Base-by-base conservation (phyloP, 1,139 yeast species). In the Magnusiomyces suaveolens region DNA sequence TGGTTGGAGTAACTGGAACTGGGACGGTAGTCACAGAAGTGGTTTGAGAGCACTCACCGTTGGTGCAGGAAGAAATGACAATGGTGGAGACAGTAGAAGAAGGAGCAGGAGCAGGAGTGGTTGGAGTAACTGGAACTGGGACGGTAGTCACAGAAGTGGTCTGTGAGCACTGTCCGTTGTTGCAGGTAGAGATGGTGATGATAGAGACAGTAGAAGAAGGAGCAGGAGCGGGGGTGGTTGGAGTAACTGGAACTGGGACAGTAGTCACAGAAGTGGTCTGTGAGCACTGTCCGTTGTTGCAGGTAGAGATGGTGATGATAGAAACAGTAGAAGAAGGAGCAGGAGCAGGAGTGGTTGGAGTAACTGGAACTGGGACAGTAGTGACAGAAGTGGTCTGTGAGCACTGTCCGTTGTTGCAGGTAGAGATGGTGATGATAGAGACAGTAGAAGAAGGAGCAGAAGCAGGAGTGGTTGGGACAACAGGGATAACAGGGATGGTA, bases 111-210 rank as follows among this genome's bases (percentile, higher is more conserved):
- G 47, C 47, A 44, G 47, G 33, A 16, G 33, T 8, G 8, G 47
- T 3, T 3, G 29, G 20, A 44, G 33, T 33, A 44, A 33, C 20
- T 3, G 47, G 47, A 26, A 18, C 47, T 8, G 47, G 33, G 20
- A 16, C 8, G 20, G 18, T n/a, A 44, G 47, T 53, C n/a, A 53
- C 51, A 18, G 55, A 50, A 43, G 41, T 48, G 33, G 46, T 21
- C 29, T 36, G 33, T 16, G 14, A 2, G 43, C 55, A 53, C 41
- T 36, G 18, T 46, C 48, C 29, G 24, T 33, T 50, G 14, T 25
- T 24, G 50, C 55, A 53, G 29, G 54, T 21, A 20, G 58, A 52
- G 25, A 54, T 47, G 29, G 58, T 53, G 56, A 52, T 43, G 25
- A 53, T 50, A 36, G 23, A 29, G 51, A 52, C 46, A 29, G 51